Percentiles rank a stretch among this genome's conserved stretches.
Evolutionary conservation across 2,329 filamentous ascomycete genomes (phyloP).

Genomic region (Cyclaneusma minus): DNA sequence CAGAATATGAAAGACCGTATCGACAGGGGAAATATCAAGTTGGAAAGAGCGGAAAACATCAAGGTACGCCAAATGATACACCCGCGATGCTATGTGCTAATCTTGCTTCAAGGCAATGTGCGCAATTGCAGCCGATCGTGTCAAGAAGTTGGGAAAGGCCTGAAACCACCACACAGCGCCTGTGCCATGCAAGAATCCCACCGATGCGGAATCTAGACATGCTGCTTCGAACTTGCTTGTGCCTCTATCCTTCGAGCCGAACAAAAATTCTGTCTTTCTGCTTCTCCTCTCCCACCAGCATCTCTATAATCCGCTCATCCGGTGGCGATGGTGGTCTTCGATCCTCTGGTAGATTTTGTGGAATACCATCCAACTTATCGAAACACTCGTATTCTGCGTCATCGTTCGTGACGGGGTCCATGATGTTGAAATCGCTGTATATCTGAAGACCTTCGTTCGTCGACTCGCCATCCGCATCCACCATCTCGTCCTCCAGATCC

Average conservation of each 20-base stretch:
- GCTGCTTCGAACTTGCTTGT: constrained; percentile 27
- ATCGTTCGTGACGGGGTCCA: constrained; percentile 11
- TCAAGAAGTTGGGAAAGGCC: constrained; percentile 36
- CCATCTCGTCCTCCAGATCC: constrained; percentile 16
- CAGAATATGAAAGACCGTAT: constrained; percentile 67
- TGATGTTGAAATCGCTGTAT: constrained; percentile 19
- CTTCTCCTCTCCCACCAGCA: constrained; percentile 8
- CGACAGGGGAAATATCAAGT: constrained; percentile 43
- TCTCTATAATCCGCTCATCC: constrained; percentile 15
- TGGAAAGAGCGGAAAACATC: constrained; percentile 60
- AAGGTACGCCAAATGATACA: constrained; percentile 35
- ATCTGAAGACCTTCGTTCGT: constrained; percentile 7
- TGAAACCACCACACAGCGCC: not conserved
- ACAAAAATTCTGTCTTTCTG: constrained; percentile 14
- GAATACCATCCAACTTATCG: constrained; percentile 18
- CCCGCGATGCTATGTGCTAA: constrained; percentile 2
- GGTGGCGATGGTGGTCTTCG: constrained; percentile 11
- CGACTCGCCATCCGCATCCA: constrained; percentile 5
- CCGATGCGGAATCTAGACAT: constrained; percentile 28
- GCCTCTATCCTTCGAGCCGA: constrained; percentile 19
- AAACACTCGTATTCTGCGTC: constrained; percentile 18
- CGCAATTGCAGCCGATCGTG: constrained; percentile 73
- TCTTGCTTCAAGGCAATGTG: constrained; percentile 60
- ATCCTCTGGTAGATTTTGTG: constrained; percentile 13
- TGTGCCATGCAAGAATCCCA: constrained; percentile 12